Evolutionary conservation across 169 alveolate genomes (phyloP).

Genomic region (Babesia sp.): DNA sequence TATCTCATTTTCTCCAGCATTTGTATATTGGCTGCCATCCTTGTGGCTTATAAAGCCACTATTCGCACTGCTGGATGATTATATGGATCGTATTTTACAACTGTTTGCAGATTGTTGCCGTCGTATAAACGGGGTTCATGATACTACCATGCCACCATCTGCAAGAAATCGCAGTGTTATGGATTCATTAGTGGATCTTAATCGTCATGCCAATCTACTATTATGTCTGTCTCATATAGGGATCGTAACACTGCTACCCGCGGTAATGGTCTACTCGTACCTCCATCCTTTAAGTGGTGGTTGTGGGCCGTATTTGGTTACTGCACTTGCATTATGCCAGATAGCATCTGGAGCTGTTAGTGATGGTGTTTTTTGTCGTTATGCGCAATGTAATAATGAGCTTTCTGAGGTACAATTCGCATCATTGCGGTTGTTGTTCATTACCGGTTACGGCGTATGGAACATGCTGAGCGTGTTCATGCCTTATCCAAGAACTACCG

Average conservation of each 20-base stretch:
- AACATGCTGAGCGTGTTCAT: conserved; percentile 43
- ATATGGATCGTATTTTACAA: neutral
- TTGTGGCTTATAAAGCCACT: conserved; percentile 62
- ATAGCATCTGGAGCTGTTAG: conserved; percentile 39
- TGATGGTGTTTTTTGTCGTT: conserved; percentile 60
- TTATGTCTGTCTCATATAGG: conserved; percentile 9
- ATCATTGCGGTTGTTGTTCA: conserved; percentile 39
- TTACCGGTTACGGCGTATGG: conserved; percentile 43
- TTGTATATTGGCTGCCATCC: conserved; percentile 18
- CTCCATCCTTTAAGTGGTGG: neutral
- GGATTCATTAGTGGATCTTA: conserved; percentile 9
- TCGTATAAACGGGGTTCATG: neutral
- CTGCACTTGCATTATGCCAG: conserved; percentile 21
- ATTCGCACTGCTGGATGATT: conserved; percentile 27
- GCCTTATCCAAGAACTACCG: conserved; percentile 21
- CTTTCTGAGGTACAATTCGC: conserved; percentile 26
- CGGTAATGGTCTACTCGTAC: neutral
- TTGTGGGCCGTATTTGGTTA: conserved; percentile 1
- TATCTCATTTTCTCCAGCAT: neutral
- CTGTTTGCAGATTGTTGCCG: neutral
- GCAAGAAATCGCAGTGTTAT: conserved; percentile 6
- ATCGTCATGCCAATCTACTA: conserved; percentile 1
- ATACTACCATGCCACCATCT: neutral
- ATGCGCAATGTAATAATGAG: conserved; percentile 42
- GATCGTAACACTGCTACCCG: conserved; percentile 1